These are phyloP conservation scores for Chenopodium suecicum DNA, from an alignment of 148 eudicot species.

Conservation along the genomic window DNA sequence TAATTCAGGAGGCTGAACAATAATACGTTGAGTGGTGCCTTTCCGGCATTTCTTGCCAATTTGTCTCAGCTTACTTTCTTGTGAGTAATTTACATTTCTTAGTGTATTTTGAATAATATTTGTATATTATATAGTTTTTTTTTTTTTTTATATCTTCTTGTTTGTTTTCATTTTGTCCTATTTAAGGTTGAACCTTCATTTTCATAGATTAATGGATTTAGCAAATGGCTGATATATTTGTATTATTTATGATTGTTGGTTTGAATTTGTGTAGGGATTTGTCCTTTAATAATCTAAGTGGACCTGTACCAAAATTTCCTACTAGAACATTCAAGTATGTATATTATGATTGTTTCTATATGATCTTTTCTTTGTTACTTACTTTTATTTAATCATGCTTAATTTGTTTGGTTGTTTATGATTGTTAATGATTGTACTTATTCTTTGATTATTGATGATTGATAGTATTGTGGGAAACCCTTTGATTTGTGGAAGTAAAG, in stretches of 20 bases:
- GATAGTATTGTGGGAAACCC: slow-evolving; percentile 71
- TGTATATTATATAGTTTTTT: slow-evolving; percentile 5
- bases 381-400: neutral
- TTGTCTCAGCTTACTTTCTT: slow-evolving; percentile 83
- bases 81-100: slow-evolving; percentile 53
- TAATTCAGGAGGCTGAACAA: slow-evolving; percentile 77
- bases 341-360: slow-evolving; percentile 16
- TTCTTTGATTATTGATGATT: slow-evolving; percentile 18
- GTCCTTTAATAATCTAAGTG: slow-evolving; percentile 94
- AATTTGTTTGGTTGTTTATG: slow-evolving; percentile 5
- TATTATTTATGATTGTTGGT: neutral
- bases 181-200: slow-evolving; percentile 22
- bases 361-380: slow-evolving; percentile 1
- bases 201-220: slow-evolving; percentile 17
- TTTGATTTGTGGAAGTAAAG: slow-evolving; percentile 70
- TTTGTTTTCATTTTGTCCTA: slow-evolving; percentile 31
- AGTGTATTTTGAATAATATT: slow-evolving; percentile 7
- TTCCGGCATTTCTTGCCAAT: slow-evolving; percentile 68
- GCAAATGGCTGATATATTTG: slow-evolving; percentile 4
- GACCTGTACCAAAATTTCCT: slow-evolving; percentile 82
- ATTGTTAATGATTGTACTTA: slow-evolving; percentile 20
- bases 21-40: slow-evolving; percentile 73
- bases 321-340: slow-evolving; percentile 82
- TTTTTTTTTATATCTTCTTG: slow-evolving; percentile 9
- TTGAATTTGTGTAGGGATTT: slow-evolving; percentile 64